phyloP scores from a whole-genome alignment of 179 eudicot genomes.

The Silene vulgaris region DNA sequence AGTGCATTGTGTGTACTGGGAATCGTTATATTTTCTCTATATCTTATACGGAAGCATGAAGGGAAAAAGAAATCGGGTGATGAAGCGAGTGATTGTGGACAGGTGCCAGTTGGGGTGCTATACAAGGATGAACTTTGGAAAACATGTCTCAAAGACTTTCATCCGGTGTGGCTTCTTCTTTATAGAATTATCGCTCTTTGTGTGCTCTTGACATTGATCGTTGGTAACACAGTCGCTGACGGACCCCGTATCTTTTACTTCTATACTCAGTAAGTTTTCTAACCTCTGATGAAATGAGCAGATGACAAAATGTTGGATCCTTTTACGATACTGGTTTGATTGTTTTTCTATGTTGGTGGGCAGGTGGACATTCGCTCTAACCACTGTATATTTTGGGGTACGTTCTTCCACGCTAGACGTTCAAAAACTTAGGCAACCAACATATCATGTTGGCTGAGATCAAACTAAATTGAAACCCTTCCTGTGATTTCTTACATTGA shows the following conservation, averaged over 20 bases:
- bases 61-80: constrained; percentile 33
- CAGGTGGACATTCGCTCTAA: constrained; percentile 89
- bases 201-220: constrained; percentile 49
- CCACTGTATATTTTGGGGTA: constrained; percentile 93
- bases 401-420: constrained; percentile 17
- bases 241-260: constrained; percentile 55
- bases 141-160: constrained; percentile 49
- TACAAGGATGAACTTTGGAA: constrained; percentile 68
- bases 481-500: not conserved
- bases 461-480: constrained; percentile 7
- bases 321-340: constrained; percentile 13
- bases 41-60: constrained; percentile 68
- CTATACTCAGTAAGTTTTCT: constrained; percentile 70
- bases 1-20: constrained; percentile 58
- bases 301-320: not conserved
- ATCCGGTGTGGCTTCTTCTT: constrained; percentile 67
- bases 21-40: constrained; percentile 33
- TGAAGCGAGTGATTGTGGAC: constrained; percentile 26
- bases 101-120: constrained; percentile 34
- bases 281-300: not conserved
- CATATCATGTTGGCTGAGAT: not conserved
- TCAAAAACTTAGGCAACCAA: not conserved
- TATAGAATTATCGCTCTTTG: constrained; percentile 57
- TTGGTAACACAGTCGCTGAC: constrained; percentile 38
- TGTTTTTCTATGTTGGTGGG: constrained; percentile 27